Conservation (phyloP, 78 protist species). For the Capsaspora owczarzaki region DNA sequence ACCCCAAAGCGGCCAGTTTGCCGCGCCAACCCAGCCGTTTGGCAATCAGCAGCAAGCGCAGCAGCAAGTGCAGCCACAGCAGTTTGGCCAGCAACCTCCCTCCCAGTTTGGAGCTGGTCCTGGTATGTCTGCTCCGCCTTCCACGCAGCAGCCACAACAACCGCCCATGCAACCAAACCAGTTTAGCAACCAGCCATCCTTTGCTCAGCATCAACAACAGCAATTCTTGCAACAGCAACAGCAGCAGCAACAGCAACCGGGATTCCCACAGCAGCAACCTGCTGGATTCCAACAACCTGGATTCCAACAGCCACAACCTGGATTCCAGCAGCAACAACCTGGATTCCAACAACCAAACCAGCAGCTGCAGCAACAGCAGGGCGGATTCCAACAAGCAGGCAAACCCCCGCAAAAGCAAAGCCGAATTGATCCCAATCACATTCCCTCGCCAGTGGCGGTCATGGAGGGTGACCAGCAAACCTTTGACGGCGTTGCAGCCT, state of each 20-base stretch:
- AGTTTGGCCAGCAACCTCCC: background rate
- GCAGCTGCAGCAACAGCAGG: slow-evolving; percentile 5
- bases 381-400: background rate
- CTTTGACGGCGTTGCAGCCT: background rate
- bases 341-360: background rate
- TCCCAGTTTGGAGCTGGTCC: background rate
- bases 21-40: background rate
- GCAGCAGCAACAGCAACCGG: background rate
- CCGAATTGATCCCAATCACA: slow-evolving; percentile 19
- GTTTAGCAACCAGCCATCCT: background rate
- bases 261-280: background rate
- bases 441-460: background rate
- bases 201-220: background rate
- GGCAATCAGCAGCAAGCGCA: background rate
- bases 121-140: too few species aligned
- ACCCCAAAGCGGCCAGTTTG: background rate
- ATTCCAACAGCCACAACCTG: background rate
- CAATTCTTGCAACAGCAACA: background rate
- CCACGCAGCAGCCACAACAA: background rate
- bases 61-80: background rate
- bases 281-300: background rate
- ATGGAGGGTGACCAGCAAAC: slow-evolving; percentile 16
- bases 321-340: background rate
- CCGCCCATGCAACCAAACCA: background rate
- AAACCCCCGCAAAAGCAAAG: background rate